Evolutionary conservation across 768 basidiomycete species (phyloP), one percentile per base, ranked within the genome.

Genomic region (Cyclocybe cylindracea): DNA sequence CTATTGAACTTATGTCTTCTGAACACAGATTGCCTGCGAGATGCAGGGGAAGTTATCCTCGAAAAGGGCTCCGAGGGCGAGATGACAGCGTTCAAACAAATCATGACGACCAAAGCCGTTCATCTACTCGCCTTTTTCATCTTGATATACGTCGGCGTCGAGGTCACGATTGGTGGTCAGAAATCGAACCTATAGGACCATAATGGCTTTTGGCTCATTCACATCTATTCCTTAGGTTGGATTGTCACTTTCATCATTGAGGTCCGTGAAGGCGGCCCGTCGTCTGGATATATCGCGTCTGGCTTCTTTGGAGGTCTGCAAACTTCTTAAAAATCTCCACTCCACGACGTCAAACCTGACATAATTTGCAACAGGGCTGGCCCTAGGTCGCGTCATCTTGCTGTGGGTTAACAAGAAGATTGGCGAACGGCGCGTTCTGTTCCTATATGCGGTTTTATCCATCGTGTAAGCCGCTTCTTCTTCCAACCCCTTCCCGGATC

Each of bases 101-200:
- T 87, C 48, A 58, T 87, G 44, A 52, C 62, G 1, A 70, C 75
- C 43, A 79, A 72, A 51, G 74, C 76, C 0, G 84, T 88, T 1
- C 85, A 88, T 54, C 66, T 83, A 11, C 68, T 89, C 5, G 84
- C 87, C 0, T 68, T 83, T 55, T 89, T 85, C 60, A 75, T 79
- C 46, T 70, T 87, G 10, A 76, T 87, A 0, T 88, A 88, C 58
- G 84, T 88, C 18, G 87, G 87, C 7, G 78, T 85, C 2, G 87
- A 88, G 58, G 85, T 87, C 1, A 81, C 78, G 0, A 75, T 78
- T 46, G 79, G 79, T 53, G 78, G 79, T 76, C 39, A 32, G 61
- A 19, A 41, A 16, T 31, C 29, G 9, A 14, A 53, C 44, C 39
- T 47, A 5, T 19, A 50, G 18, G 31, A 14, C 11, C 32, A 44